Base-by-base conservation (phyloP, 306 rosid species). In the Abrus precatorius region DNA sequence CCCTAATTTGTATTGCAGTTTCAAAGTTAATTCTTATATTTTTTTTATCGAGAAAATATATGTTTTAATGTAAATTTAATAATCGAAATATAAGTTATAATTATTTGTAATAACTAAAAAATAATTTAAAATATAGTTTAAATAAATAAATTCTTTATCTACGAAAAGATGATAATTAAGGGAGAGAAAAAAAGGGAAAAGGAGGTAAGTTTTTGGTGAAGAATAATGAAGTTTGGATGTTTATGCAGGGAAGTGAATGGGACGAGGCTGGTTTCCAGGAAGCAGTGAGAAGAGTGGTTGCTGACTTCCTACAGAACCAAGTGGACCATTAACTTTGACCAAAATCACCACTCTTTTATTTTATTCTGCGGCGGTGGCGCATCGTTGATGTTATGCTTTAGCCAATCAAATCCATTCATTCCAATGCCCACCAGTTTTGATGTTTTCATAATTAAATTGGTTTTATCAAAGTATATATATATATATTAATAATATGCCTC, bases 211-310 rank as follows among this genome's bases (percentile, higher is more conserved):
- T 3, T 50, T 27, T 14, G 36, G 48, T 10, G 72, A 6, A 50
- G 73, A 60, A 82, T 78, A 82, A 74, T 68, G 0, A 47, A 27
- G 6, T 28, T 2, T 68, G 1, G 44, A 45, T 72, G 47, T 57
- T 44, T n/a, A 0, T 66, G 74, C 56, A 94, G 98, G 91, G 76
- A 76, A 80, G 82, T 66, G 98, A 91, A 27, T 92, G 95, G 97
- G 97, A 95, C 94, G 91, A 86, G 75, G 20, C 89, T 60, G 83
- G 89, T 90, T 95, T 95, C 97, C 85, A 52, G 89, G 98, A 95
- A 90, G 97, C 98, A 77, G 92, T 92, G 52, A 89, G 88, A 73
- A 89, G 97, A 69, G 88, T 91, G 1, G 92, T 89, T 86, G 90
- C 80, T 44, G 89, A 92, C 87, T 69, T 89, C 81, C 75, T 72